A percentile compares a stretch with the other conserved stretches of the same genome.
These are phyloP conservation scores for Cerioporus squamosus DNA, from an alignment of 1,284 basidiomycete genomes.

Conservation along the genomic window DNA sequence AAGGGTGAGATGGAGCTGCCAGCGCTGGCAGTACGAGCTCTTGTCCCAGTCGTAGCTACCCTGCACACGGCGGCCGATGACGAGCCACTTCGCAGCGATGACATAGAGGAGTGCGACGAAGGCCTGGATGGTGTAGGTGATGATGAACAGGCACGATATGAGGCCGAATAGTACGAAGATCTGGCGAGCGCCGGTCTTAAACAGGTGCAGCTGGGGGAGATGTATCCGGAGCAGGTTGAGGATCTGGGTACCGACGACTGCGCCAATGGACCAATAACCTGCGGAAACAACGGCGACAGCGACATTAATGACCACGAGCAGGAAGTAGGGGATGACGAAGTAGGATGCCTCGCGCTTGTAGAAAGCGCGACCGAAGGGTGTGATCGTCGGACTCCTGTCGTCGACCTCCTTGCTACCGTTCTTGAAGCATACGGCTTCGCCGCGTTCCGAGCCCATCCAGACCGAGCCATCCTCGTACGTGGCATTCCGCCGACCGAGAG, in stretches of 20 bases:
- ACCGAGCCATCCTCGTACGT: conserved; percentile 47
- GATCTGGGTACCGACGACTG: conserved; percentile 44
- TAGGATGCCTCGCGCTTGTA: conserved; percentile 47
- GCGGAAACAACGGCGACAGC: conserved; percentile 34
- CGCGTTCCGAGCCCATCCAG: conserved; percentile 49
- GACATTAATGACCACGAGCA: conserved; percentile 41
- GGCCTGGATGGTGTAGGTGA: conserved; percentile 42
- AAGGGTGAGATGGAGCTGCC: conserved; percentile 26
- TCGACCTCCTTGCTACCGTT: conserved; percentile 18
- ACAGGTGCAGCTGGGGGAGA: conserved; percentile 36
- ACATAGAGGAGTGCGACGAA: conserved; percentile 41
- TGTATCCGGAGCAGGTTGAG: conserved; percentile 41
- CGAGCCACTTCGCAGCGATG: conserved; percentile 42
- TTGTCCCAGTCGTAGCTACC: conserved; percentile 26
- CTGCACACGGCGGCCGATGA: conserved; percentile 39
- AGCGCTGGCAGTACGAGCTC: conserved; percentile 27
- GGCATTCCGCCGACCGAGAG: conserved; percentile 43
- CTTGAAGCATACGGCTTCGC: conserved; percentile 38
- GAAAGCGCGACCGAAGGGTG: conserved; percentile 52
- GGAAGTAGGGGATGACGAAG: conserved; percentile 46
- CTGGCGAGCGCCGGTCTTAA: conserved; percentile 40
- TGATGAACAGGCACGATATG: conserved; percentile 40
- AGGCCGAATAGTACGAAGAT: conserved; percentile 42
- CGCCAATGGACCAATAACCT: conserved; percentile 47
- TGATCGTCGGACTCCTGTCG: conserved; percentile 38